phyloP scores from a whole-genome alignment of 371 early-diverging fungal species.

The Mortierella sp. region DNA sequence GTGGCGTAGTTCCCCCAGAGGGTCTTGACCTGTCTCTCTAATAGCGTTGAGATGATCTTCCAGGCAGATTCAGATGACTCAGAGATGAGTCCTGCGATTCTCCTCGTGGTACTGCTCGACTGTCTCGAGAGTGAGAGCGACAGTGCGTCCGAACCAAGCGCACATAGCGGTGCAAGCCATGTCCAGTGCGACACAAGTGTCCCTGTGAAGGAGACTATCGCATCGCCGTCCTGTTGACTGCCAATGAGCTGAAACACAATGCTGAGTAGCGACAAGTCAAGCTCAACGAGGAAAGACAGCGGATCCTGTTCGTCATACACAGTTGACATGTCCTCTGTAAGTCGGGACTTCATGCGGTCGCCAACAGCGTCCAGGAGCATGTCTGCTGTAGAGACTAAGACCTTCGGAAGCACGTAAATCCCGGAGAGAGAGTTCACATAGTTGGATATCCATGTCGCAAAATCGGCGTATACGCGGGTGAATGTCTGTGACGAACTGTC shows the following conservation, averaged over 20 bases:
- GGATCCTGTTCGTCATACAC: background rate
- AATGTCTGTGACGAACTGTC: constrained; percentile 5
- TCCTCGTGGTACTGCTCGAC: background rate
- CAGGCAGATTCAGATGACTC: constrained; percentile 1
- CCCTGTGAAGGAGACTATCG: background rate
- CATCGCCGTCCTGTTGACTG: constrained; percentile 7
- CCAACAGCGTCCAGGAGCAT: constrained; percentile 8
- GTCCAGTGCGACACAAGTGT: constrained; percentile 21
- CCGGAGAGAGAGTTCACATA: constrained; percentile 34
- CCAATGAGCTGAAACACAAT: constrained; percentile 15
- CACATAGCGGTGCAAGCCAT: constrained; percentile 30
- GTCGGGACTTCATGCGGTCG: constrained; percentile 13
- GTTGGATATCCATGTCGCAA: constrained; percentile 22
- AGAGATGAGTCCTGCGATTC: constrained; percentile 5
- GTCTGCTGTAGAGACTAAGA: constrained; percentile 2
- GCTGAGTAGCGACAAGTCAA: constrained; percentile 24
- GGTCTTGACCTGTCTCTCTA: constrained; percentile 18
- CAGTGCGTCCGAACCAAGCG: constrained; percentile 16
- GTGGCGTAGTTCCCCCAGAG: constrained; percentile 40
- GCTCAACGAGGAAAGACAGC: constrained; percentile 13
- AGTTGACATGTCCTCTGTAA: background rate
- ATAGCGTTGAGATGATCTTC: background rate
- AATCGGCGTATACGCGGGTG: constrained; percentile 15
- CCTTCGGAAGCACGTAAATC: constrained; percentile 1
- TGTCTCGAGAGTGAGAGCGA: background rate